phyloP scores from a whole-genome alignment of 164 flowering plant genomes.

The Berberis vulgaris region DNA sequence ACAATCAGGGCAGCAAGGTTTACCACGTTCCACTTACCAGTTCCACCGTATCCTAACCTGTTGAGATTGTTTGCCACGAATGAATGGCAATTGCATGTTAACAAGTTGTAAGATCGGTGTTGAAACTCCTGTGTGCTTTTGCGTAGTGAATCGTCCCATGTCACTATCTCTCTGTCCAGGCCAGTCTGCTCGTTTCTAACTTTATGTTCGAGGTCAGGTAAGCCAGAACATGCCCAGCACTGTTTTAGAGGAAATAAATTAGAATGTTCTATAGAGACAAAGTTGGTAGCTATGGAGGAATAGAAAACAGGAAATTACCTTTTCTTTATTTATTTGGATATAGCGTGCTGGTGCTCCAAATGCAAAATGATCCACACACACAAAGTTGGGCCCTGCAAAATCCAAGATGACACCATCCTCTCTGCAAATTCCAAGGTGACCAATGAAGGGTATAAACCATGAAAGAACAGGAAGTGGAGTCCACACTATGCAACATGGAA shows the following conservation, averaged over 20 bases:
- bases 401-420: conserved; percentile 95
- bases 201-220: conserved; percentile 15
- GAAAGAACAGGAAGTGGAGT: conserved; percentile 85
- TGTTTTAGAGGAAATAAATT: conserved; percentile 18
- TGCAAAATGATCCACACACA: conserved; percentile 78
- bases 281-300: not conserved
- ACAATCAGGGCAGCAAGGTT: conserved; percentile 70
- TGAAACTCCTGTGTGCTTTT: conserved; percentile 84
- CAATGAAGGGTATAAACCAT: conserved; percentile 86
- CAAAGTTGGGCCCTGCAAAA: conserved; percentile 94
- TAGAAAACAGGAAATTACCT: conserved; percentile 30
- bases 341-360: conserved; percentile 83
- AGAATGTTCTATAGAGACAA: not conserved
- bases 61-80: conserved; percentile 83
- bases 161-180: conserved; percentile 16
- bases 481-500: conserved; percentile 94
- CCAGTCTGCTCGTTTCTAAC: conserved; percentile 15
- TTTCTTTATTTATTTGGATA: conserved; percentile 55
- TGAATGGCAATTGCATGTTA: conserved; percentile 96
- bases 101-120: conserved; percentile 67
- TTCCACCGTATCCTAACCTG: conserved; percentile 44
- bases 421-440: conserved; percentile 86
- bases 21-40: conserved; percentile 81
- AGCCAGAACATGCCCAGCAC: conserved; percentile 29
- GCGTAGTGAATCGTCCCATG: conserved; percentile 77